Conservation (phyloP, 2,329 filamentous ascomycete genomes). For the Gliomastix tumulicola region DNA sequence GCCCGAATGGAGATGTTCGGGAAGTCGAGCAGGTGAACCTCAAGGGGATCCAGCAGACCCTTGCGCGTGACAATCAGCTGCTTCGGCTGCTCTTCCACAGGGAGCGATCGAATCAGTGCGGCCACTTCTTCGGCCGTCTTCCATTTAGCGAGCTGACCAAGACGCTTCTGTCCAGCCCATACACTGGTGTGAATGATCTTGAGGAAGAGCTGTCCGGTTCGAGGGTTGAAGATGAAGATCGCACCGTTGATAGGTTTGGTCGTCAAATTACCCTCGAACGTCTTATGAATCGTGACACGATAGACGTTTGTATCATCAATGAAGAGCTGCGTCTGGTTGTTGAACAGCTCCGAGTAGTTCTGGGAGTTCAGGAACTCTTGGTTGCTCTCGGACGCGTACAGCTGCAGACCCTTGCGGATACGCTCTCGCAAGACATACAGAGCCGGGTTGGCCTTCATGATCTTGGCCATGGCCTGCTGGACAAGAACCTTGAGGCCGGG, state of each 20-base stretch:
- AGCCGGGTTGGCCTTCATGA: constrained; percentile 99
- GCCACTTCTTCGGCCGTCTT: constrained; percentile 99
- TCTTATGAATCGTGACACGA: constrained; percentile 99
- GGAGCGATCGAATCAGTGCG: constrained; percentile 87
- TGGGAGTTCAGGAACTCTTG: constrained; percentile 99
- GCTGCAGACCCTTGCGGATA: constrained; percentile 94
- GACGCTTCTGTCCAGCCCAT: constrained; percentile 98
- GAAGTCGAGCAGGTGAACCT: constrained; percentile 96
- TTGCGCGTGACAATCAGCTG: constrained; percentile 98
- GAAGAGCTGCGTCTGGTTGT: constrained; percentile 97
- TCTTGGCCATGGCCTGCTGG: constrained; percentile 98
- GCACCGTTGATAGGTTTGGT: constrained; percentile 99
- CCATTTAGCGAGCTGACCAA: constrained; percentile 97
- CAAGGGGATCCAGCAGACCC: constrained; percentile 90
- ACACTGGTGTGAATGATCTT: constrained; percentile 99
- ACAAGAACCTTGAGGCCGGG: constrained; percentile 91
- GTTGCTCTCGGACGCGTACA: constrained; percentile 97
- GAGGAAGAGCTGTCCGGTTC: constrained; percentile 92
- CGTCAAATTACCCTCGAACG: constrained; percentile 96
- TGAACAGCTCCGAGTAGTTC: constrained; percentile 98
- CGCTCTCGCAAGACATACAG: constrained; percentile 94
- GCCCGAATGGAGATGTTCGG: constrained; percentile 98
- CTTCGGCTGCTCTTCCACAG: constrained; percentile 97
- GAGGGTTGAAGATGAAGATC: constrained; percentile 99
- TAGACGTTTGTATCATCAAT: constrained; percentile 99